Conservation (phyloP, 208 protist genomes). For the Crithidia bombi region DNA sequence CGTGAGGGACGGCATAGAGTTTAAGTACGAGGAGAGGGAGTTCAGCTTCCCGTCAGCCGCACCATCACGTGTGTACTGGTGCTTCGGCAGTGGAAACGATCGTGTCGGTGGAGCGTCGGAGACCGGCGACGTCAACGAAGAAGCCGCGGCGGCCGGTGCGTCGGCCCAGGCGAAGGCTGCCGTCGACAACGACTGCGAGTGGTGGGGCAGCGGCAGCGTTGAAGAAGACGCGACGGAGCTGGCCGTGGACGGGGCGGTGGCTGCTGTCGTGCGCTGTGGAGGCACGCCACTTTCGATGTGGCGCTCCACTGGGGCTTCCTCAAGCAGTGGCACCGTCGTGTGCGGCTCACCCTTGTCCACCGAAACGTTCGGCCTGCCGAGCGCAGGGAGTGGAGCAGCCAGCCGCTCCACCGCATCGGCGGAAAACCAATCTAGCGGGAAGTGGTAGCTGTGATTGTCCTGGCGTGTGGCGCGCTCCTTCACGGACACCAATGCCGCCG, state of each 20-base stretch:
- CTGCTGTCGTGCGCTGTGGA: background rate
- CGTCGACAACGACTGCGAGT: background rate
- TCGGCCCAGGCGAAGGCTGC: background rate
- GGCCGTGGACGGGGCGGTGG: background rate
- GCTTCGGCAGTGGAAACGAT: no score
- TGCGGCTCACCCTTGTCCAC: background rate
- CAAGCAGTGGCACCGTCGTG: background rate
- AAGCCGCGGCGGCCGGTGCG: background rate
- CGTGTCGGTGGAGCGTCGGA: no score
- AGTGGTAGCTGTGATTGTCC: background rate
- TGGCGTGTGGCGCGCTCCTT: no score
- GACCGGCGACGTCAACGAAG: background rate
- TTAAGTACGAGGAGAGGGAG: background rate
- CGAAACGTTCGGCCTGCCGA: background rate
- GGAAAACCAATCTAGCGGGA: conserved; percentile 8
- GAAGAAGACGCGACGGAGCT: background rate
- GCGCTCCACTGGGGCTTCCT: background rate
- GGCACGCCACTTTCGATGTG: background rate
- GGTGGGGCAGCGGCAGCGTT: no score
- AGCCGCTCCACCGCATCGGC: conserved; percentile 1
- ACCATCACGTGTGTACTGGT: background rate
- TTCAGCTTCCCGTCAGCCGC: background rate
- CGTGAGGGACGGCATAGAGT: background rate
- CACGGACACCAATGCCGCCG: background rate
- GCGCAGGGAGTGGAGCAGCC: background rate